phyloP scores from a whole-genome alignment of 129 eudicot genomes.

The Artemisia tridentata region DNA sequence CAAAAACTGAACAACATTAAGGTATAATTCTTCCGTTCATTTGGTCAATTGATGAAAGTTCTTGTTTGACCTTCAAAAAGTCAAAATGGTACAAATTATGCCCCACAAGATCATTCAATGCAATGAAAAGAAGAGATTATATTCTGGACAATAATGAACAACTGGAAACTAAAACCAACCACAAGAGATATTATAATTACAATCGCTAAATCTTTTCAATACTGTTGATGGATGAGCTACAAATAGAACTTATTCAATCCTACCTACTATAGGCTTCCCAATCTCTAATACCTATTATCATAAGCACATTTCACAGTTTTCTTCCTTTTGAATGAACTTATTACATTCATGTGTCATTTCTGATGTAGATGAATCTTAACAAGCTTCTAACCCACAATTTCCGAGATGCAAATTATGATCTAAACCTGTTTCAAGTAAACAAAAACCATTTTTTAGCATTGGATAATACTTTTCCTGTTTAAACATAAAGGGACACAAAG shows the following conservation, averaged over 20 bases:
- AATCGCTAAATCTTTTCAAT: constrained; percentile 24
- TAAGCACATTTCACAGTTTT: constrained; percentile 20
- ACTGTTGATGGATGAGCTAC: constrained; percentile 24
- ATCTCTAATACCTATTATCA: constrained; percentile 6
- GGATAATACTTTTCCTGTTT: too few relatives aligned
- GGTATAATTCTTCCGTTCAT: too few relatives aligned
- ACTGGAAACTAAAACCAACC: background rate
- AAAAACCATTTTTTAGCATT: constrained; percentile 10
- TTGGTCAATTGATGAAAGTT: background rate
- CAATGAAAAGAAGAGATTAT: background rate
- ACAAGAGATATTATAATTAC: constrained; percentile 18
- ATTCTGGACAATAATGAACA: background rate
- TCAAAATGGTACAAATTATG: background rate
- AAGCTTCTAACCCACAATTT: constrained; percentile 3
- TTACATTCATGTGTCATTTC: constrained; percentile 13
- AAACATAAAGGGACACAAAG: too few relatives aligned
- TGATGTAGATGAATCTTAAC: constrained; percentile 12
- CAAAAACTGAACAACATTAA: too few relatives aligned
- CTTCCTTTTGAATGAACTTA: background rate
- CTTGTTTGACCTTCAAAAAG: background rate
- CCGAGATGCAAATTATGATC: constrained; percentile 12
- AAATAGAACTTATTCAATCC: constrained; percentile 30
- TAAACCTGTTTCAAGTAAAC: constrained; percentile 13
- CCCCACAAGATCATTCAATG: background rate
- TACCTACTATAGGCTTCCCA: constrained; percentile 14